Conservation (phyloP, 2,329 filamentous ascomycete species). For the Ceratocystis huliohia region DNA sequence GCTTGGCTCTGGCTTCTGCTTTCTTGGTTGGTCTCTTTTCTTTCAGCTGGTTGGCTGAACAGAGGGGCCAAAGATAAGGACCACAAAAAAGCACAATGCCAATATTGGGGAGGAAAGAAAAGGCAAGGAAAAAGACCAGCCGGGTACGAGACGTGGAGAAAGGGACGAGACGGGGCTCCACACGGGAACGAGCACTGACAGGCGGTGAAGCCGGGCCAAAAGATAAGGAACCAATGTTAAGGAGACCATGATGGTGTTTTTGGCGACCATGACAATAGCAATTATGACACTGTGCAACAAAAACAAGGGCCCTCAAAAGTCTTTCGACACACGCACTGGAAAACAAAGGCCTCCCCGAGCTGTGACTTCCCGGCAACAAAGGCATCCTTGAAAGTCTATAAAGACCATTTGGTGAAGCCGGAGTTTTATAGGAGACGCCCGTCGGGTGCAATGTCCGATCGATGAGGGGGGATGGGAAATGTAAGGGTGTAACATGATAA, state of each 20-base stretch:
- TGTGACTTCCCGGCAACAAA: not conserved
- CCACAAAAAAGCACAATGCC: constrained; percentile 3
- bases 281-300: not conserved
- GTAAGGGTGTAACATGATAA: constrained; percentile 3
- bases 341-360: not conserved
- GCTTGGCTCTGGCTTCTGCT: not conserved
- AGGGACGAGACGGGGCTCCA: constrained; percentile 1
- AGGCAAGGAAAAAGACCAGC: not conserved
- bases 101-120: not conserved
- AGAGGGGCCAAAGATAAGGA: not conserved
- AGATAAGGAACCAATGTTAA: not conserved
- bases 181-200: constrained; percentile 8
- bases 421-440: not conserved
- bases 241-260: not conserved
- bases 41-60: constrained; percentile 9
- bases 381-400: not conserved
- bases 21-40: not conserved
- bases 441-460: not conserved
- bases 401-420: not conserved
- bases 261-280: not conserved
- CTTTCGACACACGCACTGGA: not conserved
- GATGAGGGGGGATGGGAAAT: not conserved
- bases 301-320: not conserved
- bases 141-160: constrained; percentile 8
- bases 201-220: constrained; percentile 6